Base-by-base conservation (phyloP, 2,329 filamentous ascomycete species). In the Ophiostoma tasmaniense region DNA sequence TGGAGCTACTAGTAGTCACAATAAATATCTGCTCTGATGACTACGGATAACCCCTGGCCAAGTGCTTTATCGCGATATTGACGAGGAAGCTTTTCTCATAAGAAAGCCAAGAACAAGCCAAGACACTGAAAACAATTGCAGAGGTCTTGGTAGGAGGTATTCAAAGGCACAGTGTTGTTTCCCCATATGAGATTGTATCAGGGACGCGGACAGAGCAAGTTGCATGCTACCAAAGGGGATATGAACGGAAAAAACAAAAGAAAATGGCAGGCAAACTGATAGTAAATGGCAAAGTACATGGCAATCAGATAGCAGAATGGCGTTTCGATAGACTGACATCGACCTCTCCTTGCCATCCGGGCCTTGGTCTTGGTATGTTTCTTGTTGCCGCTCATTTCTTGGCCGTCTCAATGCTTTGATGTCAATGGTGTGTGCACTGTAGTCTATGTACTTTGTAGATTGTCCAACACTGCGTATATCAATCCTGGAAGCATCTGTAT, bases 291-390 rank as follows among this genome's bases (percentile, higher is more conserved):
- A 55, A 55, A 25, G 50, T 25, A 17, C 25, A 25, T 55, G 50
- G 50, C 50, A 55, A 55, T 25, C 25, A 6, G 50, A 55, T 55
- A 55, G n/a, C n/a, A 55, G 11, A 55, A 55, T 45, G 50, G 50
- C 50, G 55, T 61, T 61, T 61, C 25, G 55, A 61, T 25, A 22
- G 22, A 25, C 50, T 55, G 50, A 14, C 50, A 55, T 55, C 50
- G 10, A 22, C 28, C 59, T 62, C 59, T 35, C 59, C 59, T 62
- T 33, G 59, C 59, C 59, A 35, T 35, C 30, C 59, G n/a, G 30
- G 59, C 17, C 59, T 62, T 62, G 33, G 61, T 39, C 61, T 64
- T 64, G 33, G 61, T 64, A 37, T 64, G 30, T 64, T 64, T 64
- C 30, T 37, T 37, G 33, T 64, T 37, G 61, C 1, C 61, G 61